Evolutionary conservation across 139 green algal genomes (phyloP).

Genomic region (Nannochloris sp.): DNA sequence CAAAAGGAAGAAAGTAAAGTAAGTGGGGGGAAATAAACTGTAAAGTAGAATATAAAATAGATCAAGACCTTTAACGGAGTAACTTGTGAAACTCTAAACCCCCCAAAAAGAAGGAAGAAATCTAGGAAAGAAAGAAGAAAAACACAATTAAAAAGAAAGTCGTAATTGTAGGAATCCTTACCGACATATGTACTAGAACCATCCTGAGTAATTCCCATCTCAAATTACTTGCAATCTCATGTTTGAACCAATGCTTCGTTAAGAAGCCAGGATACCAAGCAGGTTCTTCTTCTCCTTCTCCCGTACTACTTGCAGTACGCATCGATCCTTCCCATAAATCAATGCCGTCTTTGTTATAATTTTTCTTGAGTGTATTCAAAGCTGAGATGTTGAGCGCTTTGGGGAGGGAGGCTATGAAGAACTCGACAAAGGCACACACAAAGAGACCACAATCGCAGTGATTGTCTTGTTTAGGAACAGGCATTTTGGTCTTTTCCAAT

Average conservation of each 20-base stretch:
- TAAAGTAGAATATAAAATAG: too few relatives aligned
- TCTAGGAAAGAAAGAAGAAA: too few relatives aligned
- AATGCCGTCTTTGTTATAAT: background rate
- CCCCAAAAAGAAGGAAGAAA: too few relatives aligned
- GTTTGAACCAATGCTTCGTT: constrained; percentile 51
- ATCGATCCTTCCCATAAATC: background rate
- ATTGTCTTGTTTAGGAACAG: constrained; percentile 74
- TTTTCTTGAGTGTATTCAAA: background rate
- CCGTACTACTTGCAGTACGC: background rate
- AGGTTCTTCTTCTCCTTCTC: background rate
- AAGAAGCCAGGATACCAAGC: constrained; percentile 29
- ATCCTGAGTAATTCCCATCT: constrained; percentile 4
- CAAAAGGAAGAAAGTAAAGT: too few relatives aligned
- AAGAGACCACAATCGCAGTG: constrained; percentile 90
- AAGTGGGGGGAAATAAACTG: too few relatives aligned
- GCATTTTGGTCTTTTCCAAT: background rate
- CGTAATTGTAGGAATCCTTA: too few relatives aligned
- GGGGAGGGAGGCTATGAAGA: constrained; percentile 49
- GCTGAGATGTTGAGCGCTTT: background rate
- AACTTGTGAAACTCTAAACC: too few relatives aligned
- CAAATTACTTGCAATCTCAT: constrained; percentile 41
- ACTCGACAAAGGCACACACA: constrained; percentile 76
- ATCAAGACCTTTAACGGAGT: too few relatives aligned
- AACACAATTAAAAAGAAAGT: too few relatives aligned
- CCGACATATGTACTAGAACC: background rate